phyloP scores from a whole-genome alignment of 176 grass and related monocot species.

The Miscanthus lutarioriparius region DNA sequence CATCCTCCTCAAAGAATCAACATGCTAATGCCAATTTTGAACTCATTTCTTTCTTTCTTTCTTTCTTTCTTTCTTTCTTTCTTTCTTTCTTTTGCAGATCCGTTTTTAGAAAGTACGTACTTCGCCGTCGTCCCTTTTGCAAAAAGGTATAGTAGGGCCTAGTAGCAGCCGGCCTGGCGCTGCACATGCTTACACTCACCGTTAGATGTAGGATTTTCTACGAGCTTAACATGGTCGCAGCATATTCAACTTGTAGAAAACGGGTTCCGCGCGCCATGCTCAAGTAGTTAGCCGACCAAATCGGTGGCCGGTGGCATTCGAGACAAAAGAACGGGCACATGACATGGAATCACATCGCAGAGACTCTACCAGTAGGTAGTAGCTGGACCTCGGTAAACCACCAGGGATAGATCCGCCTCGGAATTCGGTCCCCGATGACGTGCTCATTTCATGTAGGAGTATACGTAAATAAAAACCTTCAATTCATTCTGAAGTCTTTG shows the following conservation, averaged over 20 bases:
- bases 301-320: slow-evolving; percentile 19
- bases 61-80: too few species aligned
- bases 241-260: neutral
- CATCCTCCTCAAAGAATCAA: neutral
- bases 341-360: neutral
- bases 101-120: neutral
- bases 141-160: neutral
- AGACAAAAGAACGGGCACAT: too few species aligned
- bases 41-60: too few species aligned
- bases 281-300: slow-evolving; percentile 39
- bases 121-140: neutral
- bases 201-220: slow-evolving; percentile 35
- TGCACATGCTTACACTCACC: neutral
- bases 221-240: neutral
- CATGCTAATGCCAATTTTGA: neutral
- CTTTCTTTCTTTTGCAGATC: neutral
- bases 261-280: neutral
- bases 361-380: too few species aligned
- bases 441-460: neutral
- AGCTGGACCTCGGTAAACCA: too few species aligned
- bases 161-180: neutral
- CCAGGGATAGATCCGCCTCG: neutral
- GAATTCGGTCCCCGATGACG: neutral
- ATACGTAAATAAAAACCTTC: too few species aligned
- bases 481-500: too few species aligned